Evolutionary conservation across 2,329 filamentous ascomycete species (phyloP), one percentile per base, ranked within the genome.

Genomic region (Aspergillus viridinutans): DNA sequence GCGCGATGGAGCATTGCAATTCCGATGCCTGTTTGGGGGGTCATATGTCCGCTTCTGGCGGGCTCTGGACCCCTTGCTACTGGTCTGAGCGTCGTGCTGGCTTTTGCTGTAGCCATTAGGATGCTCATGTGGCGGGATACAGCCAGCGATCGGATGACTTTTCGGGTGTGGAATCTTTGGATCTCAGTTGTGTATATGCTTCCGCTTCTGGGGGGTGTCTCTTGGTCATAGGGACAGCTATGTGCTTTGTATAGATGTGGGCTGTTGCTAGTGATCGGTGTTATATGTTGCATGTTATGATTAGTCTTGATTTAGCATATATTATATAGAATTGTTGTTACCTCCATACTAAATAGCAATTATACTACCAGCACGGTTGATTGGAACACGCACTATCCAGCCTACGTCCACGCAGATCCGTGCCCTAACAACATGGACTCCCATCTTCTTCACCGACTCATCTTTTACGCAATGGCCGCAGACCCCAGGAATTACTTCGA

Each of bases 131-230:
- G 29, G 49, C 29, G 29, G 49, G 35, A 40, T 10, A 26, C 35
- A 8, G 20, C 29, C n/a, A 40, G 29, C 17, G 49, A 51, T 38
- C 49, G 29, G n/a, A 17, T 6, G 20, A 51, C 49, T 10, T 51
- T 51, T 28, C 49, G 20, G 49, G 29, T 32, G n/a, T 51, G 49
- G 49, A 51, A 51, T 38, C 21, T 28, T 23, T 51, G 49, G 49
- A 26, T 51, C 26, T 32, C 35, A 10, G 20, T 51, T 32, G 49
- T 51, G 29, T 51, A 51, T 38, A 23, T 51, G 49, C 21, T 51
- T 28, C 49, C 49, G 2, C 29, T 51, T 23, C 57, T 57, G 32
- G 21, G 54, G 6, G 3, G 25, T 25, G n/a, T 43, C 21, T 43
- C n/a, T 9, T 9, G 21, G 40, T 17, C 32, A 0, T 38, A 35